phyloP scores from a whole-genome alignment of 805 yeast genomes.

The Lipomyces spencermartinsiae region DNA sequence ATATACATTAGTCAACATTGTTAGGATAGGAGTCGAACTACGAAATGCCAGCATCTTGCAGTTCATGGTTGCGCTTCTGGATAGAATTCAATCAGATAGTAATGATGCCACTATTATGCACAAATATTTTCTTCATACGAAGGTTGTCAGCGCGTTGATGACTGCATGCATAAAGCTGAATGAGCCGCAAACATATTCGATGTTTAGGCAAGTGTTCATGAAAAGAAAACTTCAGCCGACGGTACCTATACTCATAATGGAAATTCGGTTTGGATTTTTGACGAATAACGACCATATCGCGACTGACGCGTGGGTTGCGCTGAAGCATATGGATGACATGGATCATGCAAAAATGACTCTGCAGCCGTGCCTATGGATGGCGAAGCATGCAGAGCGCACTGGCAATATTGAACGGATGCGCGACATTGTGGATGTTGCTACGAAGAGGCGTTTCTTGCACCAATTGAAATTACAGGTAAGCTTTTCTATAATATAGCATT shows the following conservation, averaged over 20 bases:
- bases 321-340: slow-evolving; percentile 10
- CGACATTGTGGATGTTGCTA: slow-evolving; percentile 20
- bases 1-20: slow-evolving; percentile 10
- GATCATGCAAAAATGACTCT: slow-evolving; percentile 6
- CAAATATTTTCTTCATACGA: slow-evolving; percentile 17
- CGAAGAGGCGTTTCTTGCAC: slow-evolving; percentile 6
- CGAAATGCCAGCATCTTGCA: slow-evolving; percentile 14
- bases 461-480: slow-evolving; percentile 14
- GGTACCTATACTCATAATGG: slow-evolving; percentile 16
- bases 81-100: slow-evolving; percentile 7
- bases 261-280: slow-evolving; percentile 25
- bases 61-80: slow-evolving; percentile 16
- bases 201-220: slow-evolving; percentile 25
- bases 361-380: slow-evolving; percentile 22
- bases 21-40: slow-evolving; percentile 17
- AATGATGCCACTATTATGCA: slow-evolving; percentile 8
- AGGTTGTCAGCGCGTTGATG: slow-evolving; percentile 21
- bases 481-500: too few species aligned
- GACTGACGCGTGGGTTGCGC: slow-evolving; percentile 19
- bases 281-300: slow-evolving; percentile 16
- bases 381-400: slow-evolving; percentile 14
- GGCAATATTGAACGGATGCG: slow-evolving; percentile 9
- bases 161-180: slow-evolving; percentile 24
- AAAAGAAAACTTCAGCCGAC: slow-evolving; percentile 21
- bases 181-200: slow-evolving; percentile 13